A percentile compares a stretch with the other conserved stretches of the same genome.
phyloP scores from a whole-genome alignment of 139 green algal genomes.

The Eudorina sp. region DNA sequence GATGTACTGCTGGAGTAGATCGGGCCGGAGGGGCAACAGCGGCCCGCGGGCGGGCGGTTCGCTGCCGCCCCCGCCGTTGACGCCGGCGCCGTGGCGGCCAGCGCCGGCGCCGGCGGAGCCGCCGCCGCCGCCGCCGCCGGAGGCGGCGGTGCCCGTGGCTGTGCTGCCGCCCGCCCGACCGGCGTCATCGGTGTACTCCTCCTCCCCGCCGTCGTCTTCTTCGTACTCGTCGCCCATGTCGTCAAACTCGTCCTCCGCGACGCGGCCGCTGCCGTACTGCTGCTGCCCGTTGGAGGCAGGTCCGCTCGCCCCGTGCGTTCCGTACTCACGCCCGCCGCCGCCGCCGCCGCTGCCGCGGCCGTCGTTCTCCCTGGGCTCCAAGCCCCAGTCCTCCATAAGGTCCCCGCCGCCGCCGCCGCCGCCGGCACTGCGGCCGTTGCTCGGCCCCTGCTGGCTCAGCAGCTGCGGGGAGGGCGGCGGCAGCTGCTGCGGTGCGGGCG shows the following conservation, averaged over 20 bases:
- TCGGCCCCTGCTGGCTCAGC: neutral
- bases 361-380: too few species aligned
- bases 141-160: neutral
- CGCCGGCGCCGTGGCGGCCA: neutral
- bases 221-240: neutral
- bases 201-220: neutral
- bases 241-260: neutral
- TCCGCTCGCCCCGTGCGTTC: too few species aligned
- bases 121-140: neutral
- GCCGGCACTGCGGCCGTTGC: neutral
- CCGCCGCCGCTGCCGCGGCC: neutral
- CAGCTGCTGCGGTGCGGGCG: neutral
- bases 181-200: neutral
- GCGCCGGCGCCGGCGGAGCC: neutral
- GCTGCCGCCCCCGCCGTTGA: neutral
- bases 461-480: neutral
- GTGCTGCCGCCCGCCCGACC: too few species aligned
- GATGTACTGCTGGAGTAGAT: slow-evolving; percentile 20
- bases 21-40: neutral
- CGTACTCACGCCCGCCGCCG: neutral
- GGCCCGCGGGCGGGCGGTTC: neutral
- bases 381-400: too few species aligned
- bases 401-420: neutral
- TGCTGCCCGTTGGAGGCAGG: neutral
- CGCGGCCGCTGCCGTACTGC: neutral